Evolutionary conservation across 1,284 basidiomycete species (phyloP), one percentile per base, ranked within the genome.

Genomic region (Cronartium ribicola): DNA sequence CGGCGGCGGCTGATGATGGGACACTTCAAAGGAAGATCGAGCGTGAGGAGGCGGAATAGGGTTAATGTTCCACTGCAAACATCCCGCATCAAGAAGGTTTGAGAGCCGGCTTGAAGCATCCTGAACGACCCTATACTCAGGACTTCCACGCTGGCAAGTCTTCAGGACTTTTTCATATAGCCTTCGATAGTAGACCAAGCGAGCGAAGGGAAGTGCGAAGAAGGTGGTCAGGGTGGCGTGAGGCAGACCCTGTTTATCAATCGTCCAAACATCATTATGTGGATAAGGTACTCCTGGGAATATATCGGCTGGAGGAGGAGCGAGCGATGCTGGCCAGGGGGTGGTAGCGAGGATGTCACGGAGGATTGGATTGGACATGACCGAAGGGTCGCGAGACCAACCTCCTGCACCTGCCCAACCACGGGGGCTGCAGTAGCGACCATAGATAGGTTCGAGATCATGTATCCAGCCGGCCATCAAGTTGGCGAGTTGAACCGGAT

Each of bases 201-300:
- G 17, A 48, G 43, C 17, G 20, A 73, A 73, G 36, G 70, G 70
- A 14, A 73, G 51, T 40, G 70, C 70, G 41, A 73, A 73, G 64
- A 59, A 66, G 48, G 64, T 62, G 48, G 70, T 73, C 3, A 73
- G 55, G 10, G 51, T 46, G 2, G 70, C 48, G 61, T 73, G 70
- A 29, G 22, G 22, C 17, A 20, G 2, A 39, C 36, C 40, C 37
- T 29, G 59, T 22, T 61, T 11, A 1, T 43, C 51, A 43, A 57
- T 57, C 0, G 62, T 36, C 7, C 64, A 10, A 10, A 73, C 37
- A 29, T 73, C 63, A 29, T 55, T 36, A 43, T 17, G 10, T 13
- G 29, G 29, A 44, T 73, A 73, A 55, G 70, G 70, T 10, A 62
- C 63, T 20, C 63, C 51, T 8, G 70, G 70, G 55, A 73, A 73